phyloP scores from a whole-genome alignment of 1,284 basidiomycete species.

The Flammula alnicola region DNA sequence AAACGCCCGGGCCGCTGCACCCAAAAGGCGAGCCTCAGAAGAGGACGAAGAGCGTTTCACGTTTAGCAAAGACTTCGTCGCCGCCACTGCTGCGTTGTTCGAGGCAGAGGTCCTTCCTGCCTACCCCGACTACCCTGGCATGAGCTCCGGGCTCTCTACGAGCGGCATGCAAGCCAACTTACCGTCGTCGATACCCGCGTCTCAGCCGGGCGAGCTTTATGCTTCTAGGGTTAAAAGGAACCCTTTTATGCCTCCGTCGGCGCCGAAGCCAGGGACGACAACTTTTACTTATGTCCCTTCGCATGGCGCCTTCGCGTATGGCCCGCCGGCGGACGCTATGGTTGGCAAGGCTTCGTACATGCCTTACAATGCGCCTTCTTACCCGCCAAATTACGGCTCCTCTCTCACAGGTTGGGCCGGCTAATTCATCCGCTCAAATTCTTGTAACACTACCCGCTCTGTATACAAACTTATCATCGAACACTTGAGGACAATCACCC shows the following conservation, averaged over 20 bases:
- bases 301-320: background rate
- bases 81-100: constrained; percentile 36
- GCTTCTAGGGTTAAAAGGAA: constrained; percentile 10
- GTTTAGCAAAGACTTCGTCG: constrained; percentile 38
- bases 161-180: constrained; percentile 18
- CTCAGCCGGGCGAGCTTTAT: constrained; percentile 28
- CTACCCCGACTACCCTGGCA: constrained; percentile 33
- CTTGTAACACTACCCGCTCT: background rate
- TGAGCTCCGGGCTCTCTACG: constrained; percentile 21
- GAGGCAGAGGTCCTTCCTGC: constrained; percentile 36
- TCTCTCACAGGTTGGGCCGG: constrained; percentile 46
- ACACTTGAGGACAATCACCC: no score
- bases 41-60: constrained; percentile 39
- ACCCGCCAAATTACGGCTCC: constrained; percentile 22
- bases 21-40: constrained; percentile 8
- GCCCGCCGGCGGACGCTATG: background rate
- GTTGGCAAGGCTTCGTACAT: constrained; percentile 2
- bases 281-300: no score
- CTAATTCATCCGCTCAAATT: constrained; percentile 2
- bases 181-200: constrained; percentile 16
- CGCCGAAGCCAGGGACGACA: no score
- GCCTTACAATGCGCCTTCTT: constrained; percentile 22
- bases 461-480: no score
- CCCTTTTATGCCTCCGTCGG: background rate
- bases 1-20: background rate